Conservation (phyloP, 192 early-diverging fungal species). For the Diversispora epigaea region DNA sequence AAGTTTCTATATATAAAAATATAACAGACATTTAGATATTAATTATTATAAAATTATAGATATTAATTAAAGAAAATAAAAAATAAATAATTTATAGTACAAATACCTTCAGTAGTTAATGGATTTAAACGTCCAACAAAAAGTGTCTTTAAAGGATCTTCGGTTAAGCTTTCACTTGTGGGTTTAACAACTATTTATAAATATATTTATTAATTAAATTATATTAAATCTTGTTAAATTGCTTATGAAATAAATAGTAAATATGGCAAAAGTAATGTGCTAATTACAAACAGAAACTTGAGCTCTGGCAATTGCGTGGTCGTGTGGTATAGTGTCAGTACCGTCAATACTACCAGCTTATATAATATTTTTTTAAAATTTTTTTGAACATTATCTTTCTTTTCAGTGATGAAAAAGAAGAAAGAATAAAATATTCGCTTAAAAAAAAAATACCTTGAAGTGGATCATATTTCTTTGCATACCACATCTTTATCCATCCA, state of each 20-base stretch:
- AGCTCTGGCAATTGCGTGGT: slow-evolving; percentile 41
- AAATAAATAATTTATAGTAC: no score
- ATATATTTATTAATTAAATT: background rate
- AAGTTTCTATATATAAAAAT: slow-evolving; percentile 27
- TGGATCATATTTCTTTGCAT: slow-evolving; percentile 42
- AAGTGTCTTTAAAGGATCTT: slow-evolving; percentile 38
- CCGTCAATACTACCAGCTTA: slow-evolving; percentile 44
- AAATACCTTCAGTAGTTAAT: slow-evolving; percentile 39
- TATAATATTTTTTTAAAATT: no score
- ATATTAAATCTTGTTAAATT: background rate
- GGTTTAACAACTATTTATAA: slow-evolving; percentile 36
- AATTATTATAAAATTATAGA: no score
- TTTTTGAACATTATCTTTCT: no score
- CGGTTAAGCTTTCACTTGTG: slow-evolving; percentile 14
- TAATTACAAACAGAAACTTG: slow-evolving; percentile 34
- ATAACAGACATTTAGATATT: background rate
- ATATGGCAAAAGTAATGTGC: no score
- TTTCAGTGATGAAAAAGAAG: no score
- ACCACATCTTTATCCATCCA: slow-evolving; percentile 33
- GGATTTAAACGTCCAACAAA: slow-evolving; percentile 43
- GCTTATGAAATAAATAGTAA: no score
- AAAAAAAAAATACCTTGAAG: slow-evolving; percentile 24
- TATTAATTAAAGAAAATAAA: no score
- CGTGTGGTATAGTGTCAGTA: slow-evolving; percentile 41
- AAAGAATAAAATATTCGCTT: no score